Evolutionary conservation across 2,329 filamentous ascomycete species (phyloP).

Genomic region (Hypoxylon sp.): DNA sequence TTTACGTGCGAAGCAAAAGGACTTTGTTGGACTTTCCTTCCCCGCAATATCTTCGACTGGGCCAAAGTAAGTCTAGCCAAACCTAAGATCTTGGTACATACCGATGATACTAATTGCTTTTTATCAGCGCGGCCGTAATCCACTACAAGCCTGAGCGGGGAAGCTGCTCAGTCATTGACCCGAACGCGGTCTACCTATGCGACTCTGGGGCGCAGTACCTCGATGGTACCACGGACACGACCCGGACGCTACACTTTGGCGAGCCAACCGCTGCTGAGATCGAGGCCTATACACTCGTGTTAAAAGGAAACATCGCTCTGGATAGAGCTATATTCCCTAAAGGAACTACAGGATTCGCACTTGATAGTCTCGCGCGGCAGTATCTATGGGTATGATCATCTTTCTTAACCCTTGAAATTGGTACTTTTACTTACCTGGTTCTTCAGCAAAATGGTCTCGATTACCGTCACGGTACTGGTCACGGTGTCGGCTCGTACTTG

Average conservation of each 20-base stretch:
- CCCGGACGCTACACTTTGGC: constrained; percentile 92
- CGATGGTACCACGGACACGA: constrained; percentile 97
- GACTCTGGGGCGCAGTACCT: constrained; percentile 97
- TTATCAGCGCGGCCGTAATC: constrained; percentile 86
- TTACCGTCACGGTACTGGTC: constrained; percentile 95
- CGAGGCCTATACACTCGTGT: constrained; percentile 91
- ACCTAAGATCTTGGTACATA: background rate
- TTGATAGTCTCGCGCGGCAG: constrained; percentile 90
- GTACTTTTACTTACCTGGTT: constrained; percentile 25
- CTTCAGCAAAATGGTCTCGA: constrained; percentile 81
- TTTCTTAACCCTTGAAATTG: background rate
- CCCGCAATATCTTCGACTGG: constrained; percentile 97
- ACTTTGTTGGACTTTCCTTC: constrained; percentile 93
- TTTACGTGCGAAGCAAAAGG: constrained; percentile 75
- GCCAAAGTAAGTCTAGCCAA: constrained; percentile 67
- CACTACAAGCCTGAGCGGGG: constrained; percentile 93
- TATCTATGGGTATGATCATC: constrained; percentile 81
- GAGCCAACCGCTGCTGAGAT: constrained; percentile 85
- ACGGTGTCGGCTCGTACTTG: constrained; percentile 93
- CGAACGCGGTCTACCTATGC: constrained; percentile 89
- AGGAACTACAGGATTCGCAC: constrained; percentile 91
- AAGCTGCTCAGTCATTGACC: constrained; percentile 86
- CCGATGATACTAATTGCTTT: constrained; percentile 31
- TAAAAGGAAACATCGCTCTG: constrained; percentile 93
- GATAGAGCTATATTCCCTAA: constrained; percentile 93